Conservation (phyloP, 495 filamentous ascomycete genomes). For the Aspergillus conjunctus region DNA sequence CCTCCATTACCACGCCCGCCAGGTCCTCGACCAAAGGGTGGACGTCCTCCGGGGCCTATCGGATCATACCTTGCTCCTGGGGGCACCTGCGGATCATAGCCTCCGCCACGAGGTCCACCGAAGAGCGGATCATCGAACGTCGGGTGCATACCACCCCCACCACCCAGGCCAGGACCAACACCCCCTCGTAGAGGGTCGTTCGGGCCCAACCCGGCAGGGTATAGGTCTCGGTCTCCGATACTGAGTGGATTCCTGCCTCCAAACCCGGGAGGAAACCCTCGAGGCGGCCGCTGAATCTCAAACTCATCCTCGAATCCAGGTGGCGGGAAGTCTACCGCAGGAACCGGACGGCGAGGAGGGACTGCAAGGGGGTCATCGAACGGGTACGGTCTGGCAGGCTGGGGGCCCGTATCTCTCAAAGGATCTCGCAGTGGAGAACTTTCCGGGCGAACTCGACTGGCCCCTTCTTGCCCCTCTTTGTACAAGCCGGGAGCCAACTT, state of each 20-base stretch:
- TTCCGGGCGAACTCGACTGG: constrained; percentile 26
- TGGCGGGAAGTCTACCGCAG: constrained; percentile 76
- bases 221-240: constrained; percentile 83
- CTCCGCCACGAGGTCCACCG: constrained; percentile 57
- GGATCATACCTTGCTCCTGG: constrained; percentile 77
- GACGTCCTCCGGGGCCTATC: constrained; percentile 66
- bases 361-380: constrained; percentile 68
- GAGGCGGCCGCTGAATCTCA: constrained; percentile 72
- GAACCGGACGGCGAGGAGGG: constrained; percentile 64
- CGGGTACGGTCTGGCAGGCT: constrained; percentile 65
- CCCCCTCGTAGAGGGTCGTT: constrained; percentile 74
- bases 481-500: constrained; percentile 71
- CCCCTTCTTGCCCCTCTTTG: constrained; percentile 75
- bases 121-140: constrained; percentile 94
- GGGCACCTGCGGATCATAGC: constrained; percentile 49
- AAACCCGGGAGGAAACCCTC: constrained; percentile 47
- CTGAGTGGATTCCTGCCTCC: constrained; percentile 59
- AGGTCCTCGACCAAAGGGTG: constrained; percentile 51
- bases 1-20: constrained; percentile 46
- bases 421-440: constrained; percentile 49
- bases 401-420: constrained; percentile 50
- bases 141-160: constrained; percentile 81
- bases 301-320: constrained; percentile 95
- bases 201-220: constrained; percentile 84
- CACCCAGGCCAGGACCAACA: constrained; percentile 57